Evolutionary conservation across 768 basidiomycete species (phyloP).

Genomic region (Dioszegia hungarica): DNA sequence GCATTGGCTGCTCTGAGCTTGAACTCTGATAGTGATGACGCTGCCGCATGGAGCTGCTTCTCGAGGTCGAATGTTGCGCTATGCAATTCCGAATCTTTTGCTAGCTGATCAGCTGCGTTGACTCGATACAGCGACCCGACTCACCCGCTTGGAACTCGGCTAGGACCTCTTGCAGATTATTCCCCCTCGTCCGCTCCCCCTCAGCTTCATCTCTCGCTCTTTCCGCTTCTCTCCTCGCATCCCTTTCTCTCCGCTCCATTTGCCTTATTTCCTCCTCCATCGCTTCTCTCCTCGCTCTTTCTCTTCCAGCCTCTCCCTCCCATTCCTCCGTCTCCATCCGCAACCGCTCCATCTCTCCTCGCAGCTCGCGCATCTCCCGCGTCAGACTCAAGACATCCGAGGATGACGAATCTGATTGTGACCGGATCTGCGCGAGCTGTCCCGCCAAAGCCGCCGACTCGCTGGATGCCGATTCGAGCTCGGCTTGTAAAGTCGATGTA

Average conservation of each 20-base stretch:
- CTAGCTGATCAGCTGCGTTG: slow-evolving; percentile 52
- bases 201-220: slow-evolving; percentile 57
- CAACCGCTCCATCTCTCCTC: slow-evolving; percentile 81
- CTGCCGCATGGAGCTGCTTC: slow-evolving; percentile 63
- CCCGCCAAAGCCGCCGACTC: slow-evolving; percentile 67
- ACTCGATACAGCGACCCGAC: slow-evolving; percentile 45
- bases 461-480: slow-evolving; percentile 68
- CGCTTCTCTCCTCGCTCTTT: slow-evolving; percentile 69
- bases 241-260: slow-evolving; percentile 61
- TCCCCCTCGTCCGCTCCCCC: slow-evolving; percentile 60
- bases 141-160: slow-evolving; percentile 90
- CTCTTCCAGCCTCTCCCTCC: slow-evolving; percentile 61
- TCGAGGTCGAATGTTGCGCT: slow-evolving; percentile 80
- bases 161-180: slow-evolving; percentile 84
- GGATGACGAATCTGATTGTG: slow-evolving; percentile 43
- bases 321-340: slow-evolving; percentile 75
- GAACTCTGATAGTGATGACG: slow-evolving; percentile 78
- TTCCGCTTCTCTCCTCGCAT: slow-evolving; percentile 59
- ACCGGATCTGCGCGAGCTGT: slow-evolving; percentile 56
- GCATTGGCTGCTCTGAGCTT: slow-evolving; percentile 82
- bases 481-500: slow-evolving; percentile 71
- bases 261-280: slow-evolving; percentile 58
- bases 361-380: slow-evolving; percentile 70
- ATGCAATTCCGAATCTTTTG: slow-evolving; percentile 82
- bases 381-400: slow-evolving; percentile 44